Evolutionary conservation across 768 basidiomycete genomes (phyloP).

Genomic region (Leccinum subgranulosum): DNA sequence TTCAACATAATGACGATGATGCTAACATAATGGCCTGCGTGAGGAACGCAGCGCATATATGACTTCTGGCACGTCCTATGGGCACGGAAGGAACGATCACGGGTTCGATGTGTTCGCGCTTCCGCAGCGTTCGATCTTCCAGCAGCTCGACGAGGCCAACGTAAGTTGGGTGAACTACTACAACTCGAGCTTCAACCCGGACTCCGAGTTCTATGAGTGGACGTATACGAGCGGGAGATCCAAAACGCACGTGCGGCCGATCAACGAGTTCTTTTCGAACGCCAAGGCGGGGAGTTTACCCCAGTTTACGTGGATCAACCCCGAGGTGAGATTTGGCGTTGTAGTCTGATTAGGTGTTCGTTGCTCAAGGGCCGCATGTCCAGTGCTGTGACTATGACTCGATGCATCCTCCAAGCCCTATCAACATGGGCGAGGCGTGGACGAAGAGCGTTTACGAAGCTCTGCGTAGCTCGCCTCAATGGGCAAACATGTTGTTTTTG

Average conservation of each 20-base stretch:
- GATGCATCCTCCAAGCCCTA: conserved; percentile 26
- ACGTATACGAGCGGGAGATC: conserved; percentile 15
- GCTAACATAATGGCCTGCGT: background rate
- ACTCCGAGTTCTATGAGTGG: conserved; percentile 23
- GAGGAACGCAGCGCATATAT: conserved; percentile 18
- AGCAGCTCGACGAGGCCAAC: conserved; percentile 25
- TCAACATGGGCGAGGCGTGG: conserved; percentile 27
- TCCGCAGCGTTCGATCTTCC: conserved; percentile 27
- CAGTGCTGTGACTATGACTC: conserved; percentile 25
- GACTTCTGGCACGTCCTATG: conserved; percentile 25
- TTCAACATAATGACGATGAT: background rate
- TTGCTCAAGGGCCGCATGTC: background rate
- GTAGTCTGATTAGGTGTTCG: background rate
- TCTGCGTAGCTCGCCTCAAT: conserved; percentile 23
- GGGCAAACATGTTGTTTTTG: conserved; percentile 18
- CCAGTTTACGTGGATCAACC: conserved; percentile 27
- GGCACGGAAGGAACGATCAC: conserved; percentile 18
- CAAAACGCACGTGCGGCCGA: conserved; percentile 14
- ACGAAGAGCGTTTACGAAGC: conserved; percentile 23
- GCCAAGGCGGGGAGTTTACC: conserved; percentile 23
- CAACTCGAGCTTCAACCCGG: conserved; percentile 27
- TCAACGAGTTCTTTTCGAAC: conserved; percentile 17
- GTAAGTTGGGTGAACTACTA: conserved; percentile 26
- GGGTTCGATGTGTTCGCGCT: conserved; percentile 19
- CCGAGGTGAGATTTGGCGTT: conserved; percentile 16